phyloP scores from a whole-genome alignment of 768 basidiomycete species.

The Albatrellus ellisii region DNA sequence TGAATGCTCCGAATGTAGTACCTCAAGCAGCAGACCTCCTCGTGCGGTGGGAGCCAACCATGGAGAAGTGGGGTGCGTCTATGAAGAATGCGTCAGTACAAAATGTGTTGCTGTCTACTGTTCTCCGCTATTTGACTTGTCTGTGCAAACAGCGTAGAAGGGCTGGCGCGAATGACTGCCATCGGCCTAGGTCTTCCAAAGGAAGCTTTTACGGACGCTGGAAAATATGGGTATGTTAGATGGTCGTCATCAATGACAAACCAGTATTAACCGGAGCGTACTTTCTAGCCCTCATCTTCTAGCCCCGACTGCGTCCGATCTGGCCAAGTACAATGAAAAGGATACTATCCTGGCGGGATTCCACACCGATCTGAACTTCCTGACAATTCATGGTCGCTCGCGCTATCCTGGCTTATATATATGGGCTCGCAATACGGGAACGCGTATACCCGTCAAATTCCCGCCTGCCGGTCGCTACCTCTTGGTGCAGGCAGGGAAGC shows the following conservation, averaged over 20 bases:
- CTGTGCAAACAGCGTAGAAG: conserved; percentile 68
- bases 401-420: conserved; percentile 83
- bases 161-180: conserved; percentile 81
- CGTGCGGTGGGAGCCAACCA: conserved; percentile 51
- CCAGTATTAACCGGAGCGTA: background rate
- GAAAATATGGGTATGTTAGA: conserved; percentile 59
- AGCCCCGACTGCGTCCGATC: conserved; percentile 88
- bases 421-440: conserved; percentile 91
- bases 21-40: conserved; percentile 48
- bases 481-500: conserved; percentile 92
- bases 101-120: background rate
- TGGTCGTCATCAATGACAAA: background rate
- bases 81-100: conserved; percentile 76
- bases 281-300: conserved; percentile 63
- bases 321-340: conserved; percentile 61
- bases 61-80: conserved; percentile 78
- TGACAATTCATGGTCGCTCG: conserved; percentile 84
- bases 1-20: conserved; percentile 75
- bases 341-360: conserved; percentile 89
- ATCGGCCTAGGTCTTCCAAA: conserved; percentile 66
- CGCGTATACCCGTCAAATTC: conserved; percentile 78
- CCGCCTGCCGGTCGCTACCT: conserved; percentile 70
- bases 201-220: conserved; percentile 65
- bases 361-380: conserved; percentile 87
- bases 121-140: background rate